Evolutionary conservation across 352 stramenopile species (phyloP), one percentile per base, ranked within the genome.

Genomic region (Pythium angustatum): DNA sequence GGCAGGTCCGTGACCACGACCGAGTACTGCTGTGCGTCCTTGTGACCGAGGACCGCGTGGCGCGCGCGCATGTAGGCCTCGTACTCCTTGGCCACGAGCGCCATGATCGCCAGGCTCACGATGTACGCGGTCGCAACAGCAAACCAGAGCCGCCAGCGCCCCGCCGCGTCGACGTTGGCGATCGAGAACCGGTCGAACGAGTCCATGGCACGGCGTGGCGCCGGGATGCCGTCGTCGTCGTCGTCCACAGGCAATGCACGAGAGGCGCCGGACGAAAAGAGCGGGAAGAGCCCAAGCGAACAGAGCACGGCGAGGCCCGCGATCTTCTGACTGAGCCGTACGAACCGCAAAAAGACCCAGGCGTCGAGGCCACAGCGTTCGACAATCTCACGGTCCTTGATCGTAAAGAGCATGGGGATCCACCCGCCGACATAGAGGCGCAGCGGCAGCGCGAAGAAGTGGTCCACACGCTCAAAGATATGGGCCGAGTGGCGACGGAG

Each of bases 311-410:
- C 77, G 56, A 94, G 61, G 26, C 78, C 63, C 24, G 83, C 79
- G 48, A 92, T 77, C 40, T 90, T 89, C 36, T 87, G 78, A 10
- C 79, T 75, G 43, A 94, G 75, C 27, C 80, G 78, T 38, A 91
- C 72, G 55, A 94, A 94, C 50, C 81, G 83, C 60, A 93, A 58
- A 54, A 93, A 81, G 58, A 93, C 78, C 77, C 79, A 88, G 17
- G 83, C 78, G 59, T 91, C 81, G 58, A 93, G 68, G 0, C 83
- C 83, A 47, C 83, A 90, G 48, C 76, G 76, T 2, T 85, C 64
- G 17, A 86, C 76, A 33, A 93, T 81, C 38, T 81, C 64, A 36
- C 69, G 60, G 62, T 93, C 83, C n/a, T 72, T 58, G 21, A 90
- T 64, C 24, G 54, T 60, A 61, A 80, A 85, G 17, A 93, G 57